Base-by-base conservation (phyloP, 345 rosid genomes). In the Litchi chinensis region DNA sequence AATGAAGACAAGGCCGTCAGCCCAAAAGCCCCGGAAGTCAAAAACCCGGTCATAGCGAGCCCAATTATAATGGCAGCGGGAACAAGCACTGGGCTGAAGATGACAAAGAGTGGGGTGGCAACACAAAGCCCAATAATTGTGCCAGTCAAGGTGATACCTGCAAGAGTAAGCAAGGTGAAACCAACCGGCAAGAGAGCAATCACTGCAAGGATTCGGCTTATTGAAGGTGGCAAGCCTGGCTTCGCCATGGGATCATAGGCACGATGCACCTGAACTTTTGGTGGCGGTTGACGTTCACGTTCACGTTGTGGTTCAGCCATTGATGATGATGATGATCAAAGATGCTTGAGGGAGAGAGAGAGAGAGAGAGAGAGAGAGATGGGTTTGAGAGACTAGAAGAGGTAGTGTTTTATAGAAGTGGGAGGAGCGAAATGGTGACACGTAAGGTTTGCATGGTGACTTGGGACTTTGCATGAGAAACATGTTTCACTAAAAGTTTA, bases 11-110 rank as follows among this genome's bases (percentile, higher is more conserved):
- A 75, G 3, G 91, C 99, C 0, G 95, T 88, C 39, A 93, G 84
- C 80, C 96, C 97, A 28, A 95, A 83, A 19, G 91, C 92, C 6
- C 93, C 93, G 0, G 99, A 91, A 0, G 88, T 78, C 68, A 91
- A 79, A 76, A 91, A 89, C 10, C 91, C 99, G 0, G 83, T 48
- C 84, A 91, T 85, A 0, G 93, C 90, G 68, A 93, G 67, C 65
- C 86, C 90, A 12, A 93, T 68, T 6, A 72, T 81, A 15, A 92
- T 76, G 15, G 90, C 88, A 0, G 98, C 93, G 0, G 99, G 95
- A 40, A 93, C 93, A 3, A 95, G 79, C 54, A 95, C 87, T 0
- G 94, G 99, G 86, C 98, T 93, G 86, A 87, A 92, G 68, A 95
- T 76, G 57, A 95, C 57, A 52, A 95, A 86, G 48, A 92, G 71